These are phyloP conservation scores for Arabidopsis thaliana DNA, from an alignment of 345 rosid species.

Conservation along the genomic window DNA sequence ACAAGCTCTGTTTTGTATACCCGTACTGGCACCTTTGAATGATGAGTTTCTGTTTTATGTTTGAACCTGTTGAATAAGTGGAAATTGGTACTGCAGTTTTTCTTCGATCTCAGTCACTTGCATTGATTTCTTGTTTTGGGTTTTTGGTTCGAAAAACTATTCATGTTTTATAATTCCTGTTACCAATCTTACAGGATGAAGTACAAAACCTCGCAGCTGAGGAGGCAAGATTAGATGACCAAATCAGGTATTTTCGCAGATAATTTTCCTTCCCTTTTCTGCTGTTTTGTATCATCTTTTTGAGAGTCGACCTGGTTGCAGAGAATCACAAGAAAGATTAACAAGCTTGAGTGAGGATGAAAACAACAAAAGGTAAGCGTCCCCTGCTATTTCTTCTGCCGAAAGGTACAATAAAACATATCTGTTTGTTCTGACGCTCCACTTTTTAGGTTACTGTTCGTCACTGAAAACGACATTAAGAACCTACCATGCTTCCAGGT, in stretches of 20 bases:
- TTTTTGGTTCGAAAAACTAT: not conserved
- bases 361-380: slow-evolving; percentile 71
- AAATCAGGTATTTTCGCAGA: slow-evolving; percentile 39
- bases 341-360: slow-evolving; percentile 91
- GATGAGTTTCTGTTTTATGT: too few relatives aligned
- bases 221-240: slow-evolving; percentile 59
- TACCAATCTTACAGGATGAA: slow-evolving; percentile 63
- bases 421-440: slow-evolving; percentile 37
- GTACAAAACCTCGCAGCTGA: slow-evolving; percentile 71
- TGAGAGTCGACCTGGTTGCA: slow-evolving; percentile 53
- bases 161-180: not conserved
- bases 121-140: slow-evolving; percentile 21
- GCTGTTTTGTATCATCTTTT: slow-evolving; percentile 33
- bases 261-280: slow-evolving; percentile 4
- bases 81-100: slow-evolving; percentile 2
- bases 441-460: slow-evolving; percentile 81
- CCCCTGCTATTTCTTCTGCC: slow-evolving; percentile 19
- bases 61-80: slow-evolving; percentile 2
- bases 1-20: not conserved
- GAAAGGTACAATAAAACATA: slow-evolving; percentile 12
- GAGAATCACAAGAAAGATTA: slow-evolving; percentile 86
- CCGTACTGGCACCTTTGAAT: not conserved
- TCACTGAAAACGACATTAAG: slow-evolving; percentile 97
- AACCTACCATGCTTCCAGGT: slow-evolving; percentile 93
- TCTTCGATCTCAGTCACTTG: slow-evolving; percentile 10